Conservation (phyloP, 2,329 filamentous ascomycete species). For the Chaetomiaceae sp. region DNA sequence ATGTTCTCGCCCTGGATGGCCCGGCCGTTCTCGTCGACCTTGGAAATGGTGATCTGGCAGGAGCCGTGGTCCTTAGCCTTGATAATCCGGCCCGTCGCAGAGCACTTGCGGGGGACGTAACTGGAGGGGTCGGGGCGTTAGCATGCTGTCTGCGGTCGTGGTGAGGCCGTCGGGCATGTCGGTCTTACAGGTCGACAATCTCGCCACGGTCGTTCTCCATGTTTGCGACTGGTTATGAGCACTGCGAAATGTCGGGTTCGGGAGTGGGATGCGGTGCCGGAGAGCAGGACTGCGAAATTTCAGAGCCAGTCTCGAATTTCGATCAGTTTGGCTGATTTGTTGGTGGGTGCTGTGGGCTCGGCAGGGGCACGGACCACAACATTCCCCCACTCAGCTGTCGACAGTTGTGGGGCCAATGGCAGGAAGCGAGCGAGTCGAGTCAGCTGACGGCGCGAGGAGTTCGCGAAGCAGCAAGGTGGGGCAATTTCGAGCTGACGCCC, state of each 20-base stretch:
- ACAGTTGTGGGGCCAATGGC: neutral
- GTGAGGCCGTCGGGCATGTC: constrained; percentile 5
- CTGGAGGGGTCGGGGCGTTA: constrained; percentile 41
- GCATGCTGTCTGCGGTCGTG: constrained; percentile 16
- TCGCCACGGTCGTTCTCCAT: constrained; percentile 99
- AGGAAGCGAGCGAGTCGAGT: constrained; percentile 10
- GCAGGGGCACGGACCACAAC: constrained; percentile 18
- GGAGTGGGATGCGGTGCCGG: constrained; percentile 26
- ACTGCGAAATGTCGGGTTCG: constrained; percentile 26
- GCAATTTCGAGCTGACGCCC: neutral
- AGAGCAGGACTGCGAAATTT: constrained; percentile 27
- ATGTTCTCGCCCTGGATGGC: constrained; percentile 92
- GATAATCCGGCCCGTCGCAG: constrained; percentile 99
- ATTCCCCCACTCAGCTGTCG: neutral
- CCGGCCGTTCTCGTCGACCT: constrained; percentile 98
- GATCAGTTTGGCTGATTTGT: constrained; percentile 23
- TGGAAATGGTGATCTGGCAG: constrained; percentile 93
- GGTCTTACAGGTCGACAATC: constrained; percentile 91
- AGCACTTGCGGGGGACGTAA: constrained; percentile 99
- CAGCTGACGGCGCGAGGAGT: constrained; percentile 27
- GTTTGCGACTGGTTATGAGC: constrained; percentile 47
- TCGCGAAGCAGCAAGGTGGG: constrained; percentile 18
- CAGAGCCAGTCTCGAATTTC: constrained; percentile 22
- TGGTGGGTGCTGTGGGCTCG: constrained; percentile 24
- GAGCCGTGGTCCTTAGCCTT: constrained; percentile 99